phyloP scores from a whole-genome alignment of 495 filamentous ascomycete species.

The Hypoxylon subgilvum region DNA sequence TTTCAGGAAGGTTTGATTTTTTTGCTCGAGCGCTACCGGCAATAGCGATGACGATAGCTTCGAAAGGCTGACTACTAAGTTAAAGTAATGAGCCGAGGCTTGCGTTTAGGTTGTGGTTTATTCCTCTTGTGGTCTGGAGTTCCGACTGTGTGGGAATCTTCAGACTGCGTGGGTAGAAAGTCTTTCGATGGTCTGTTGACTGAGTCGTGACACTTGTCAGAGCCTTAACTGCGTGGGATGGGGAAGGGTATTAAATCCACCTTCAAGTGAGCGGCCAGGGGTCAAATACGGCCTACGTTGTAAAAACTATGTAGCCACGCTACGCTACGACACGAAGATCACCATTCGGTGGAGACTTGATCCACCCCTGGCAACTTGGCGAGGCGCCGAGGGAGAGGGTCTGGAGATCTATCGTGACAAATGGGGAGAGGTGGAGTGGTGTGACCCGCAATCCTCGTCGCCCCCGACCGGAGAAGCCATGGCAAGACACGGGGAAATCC shows the following conservation, averaged over 20 bases:
- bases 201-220: conserved; percentile 31
- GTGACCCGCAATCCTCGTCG: conserved; percentile 31
- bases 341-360: conserved; percentile 28
- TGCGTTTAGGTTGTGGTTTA: not conserved
- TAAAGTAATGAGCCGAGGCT: conserved; percentile 27
- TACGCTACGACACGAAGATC: conserved; percentile 23
- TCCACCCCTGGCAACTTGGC: conserved; percentile 35
- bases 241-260: conserved; percentile 32
- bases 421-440: conserved; percentile 39
- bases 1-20: conserved; percentile 1
- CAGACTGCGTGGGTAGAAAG: conserved; percentile 13
- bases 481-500: conserved; percentile 28
- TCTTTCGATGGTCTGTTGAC: conserved; percentile 33
- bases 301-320: conserved; percentile 26
- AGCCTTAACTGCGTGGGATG: conserved; percentile 21
- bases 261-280: conserved; percentile 27
- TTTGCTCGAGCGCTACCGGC: conserved; percentile 9
- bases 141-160: conserved; percentile 18
- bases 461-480: conserved; percentile 33
- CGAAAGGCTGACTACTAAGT: conserved; percentile 12
- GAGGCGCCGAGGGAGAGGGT: conserved; percentile 34
- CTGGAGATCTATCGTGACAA: conserved; percentile 41
- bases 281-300: conserved; percentile 26
- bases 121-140: conserved; percentile 11
- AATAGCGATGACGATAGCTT: conserved; percentile 20